phyloP scores from a whole-genome alignment of 805 yeast species.

The Candida cerambycidarum region DNA sequence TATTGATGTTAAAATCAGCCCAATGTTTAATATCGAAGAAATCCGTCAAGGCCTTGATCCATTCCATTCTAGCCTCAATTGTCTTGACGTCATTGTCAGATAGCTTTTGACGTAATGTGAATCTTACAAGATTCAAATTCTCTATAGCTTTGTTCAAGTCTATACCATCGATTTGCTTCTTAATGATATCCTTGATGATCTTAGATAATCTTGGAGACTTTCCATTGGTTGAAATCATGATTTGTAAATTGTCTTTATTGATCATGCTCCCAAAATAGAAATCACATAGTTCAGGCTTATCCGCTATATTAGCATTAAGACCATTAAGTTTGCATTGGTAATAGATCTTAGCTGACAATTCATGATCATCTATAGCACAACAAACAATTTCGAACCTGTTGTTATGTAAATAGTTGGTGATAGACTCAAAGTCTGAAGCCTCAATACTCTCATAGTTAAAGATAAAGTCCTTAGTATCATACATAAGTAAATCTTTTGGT shows the following conservation, averaged over 20 bases:
- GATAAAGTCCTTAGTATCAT: slow-evolving; percentile 28
- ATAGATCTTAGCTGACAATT: slow-evolving; percentile 56
- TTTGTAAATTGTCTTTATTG: slow-evolving; percentile 69
- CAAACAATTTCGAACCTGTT: slow-evolving; percentile 62
- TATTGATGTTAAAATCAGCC: slow-evolving; percentile 43
- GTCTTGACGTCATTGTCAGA: slow-evolving; percentile 48
- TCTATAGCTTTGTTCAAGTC: slow-evolving; percentile 59
- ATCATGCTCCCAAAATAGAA: slow-evolving; percentile 82
- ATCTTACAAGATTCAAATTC: slow-evolving; percentile 58
- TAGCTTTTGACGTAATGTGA: slow-evolving; percentile 44
- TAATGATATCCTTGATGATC: slow-evolving; percentile 50
- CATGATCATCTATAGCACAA: slow-evolving; percentile 74
- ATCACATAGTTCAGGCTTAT: slow-evolving; percentile 80
- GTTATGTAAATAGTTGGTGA: slow-evolving; percentile 34
- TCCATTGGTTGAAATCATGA: slow-evolving; percentile 84
- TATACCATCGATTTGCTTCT: slow-evolving; percentile 43
- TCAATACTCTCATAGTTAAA: background rate
- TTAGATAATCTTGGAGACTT: slow-evolving; percentile 74
- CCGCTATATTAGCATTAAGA: slow-evolving; percentile 76
- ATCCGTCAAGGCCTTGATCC: slow-evolving; percentile 70
- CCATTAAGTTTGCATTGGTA: slow-evolving; percentile 43
- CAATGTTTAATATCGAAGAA: slow-evolving; percentile 56
- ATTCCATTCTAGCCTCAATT: slow-evolving; percentile 64
- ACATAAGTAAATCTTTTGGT: slow-evolving; percentile 49
- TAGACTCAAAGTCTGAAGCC: slow-evolving; percentile 22